Conservation (phyloP, 768 basidiomycete genomes). For the Podaxis sp. region DNA sequence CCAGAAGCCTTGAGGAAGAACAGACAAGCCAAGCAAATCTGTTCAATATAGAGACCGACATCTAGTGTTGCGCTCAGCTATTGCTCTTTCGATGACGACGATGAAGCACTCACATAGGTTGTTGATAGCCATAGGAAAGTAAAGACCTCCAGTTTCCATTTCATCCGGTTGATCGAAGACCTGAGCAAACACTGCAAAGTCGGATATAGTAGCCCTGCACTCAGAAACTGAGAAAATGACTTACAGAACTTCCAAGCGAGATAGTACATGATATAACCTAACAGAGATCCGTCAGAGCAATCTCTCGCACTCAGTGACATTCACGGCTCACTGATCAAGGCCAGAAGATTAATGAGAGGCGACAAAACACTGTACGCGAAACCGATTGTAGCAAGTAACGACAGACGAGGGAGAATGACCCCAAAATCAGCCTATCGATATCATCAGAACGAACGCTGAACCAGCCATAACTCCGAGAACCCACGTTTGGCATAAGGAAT, state of each 20-base stretch:
- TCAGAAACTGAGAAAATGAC: constrained; percentile 15
- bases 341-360: constrained; percentile 64
- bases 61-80: constrained; percentile 26
- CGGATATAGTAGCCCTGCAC: neutral
- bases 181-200: constrained; percentile 37
- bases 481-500: constrained; percentile 48
- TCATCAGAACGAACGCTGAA: neutral
- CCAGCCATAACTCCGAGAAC: constrained; percentile 7
- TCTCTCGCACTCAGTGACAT: neutral
- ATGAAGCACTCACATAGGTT: constrained; percentile 38
- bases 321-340: constrained; percentile 42
- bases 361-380: constrained; percentile 60
- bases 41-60: constrained; percentile 69
- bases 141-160: constrained; percentile 41
- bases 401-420: constrained; percentile 42
- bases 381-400: constrained; percentile 46
- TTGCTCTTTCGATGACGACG: neutral
- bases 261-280: constrained; percentile 52
- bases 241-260: constrained; percentile 55
- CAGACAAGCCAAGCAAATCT: constrained; percentile 58
- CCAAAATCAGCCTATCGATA: constrained; percentile 43
- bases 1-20: constrained; percentile 56
- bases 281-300: neutral
- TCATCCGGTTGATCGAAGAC: constrained; percentile 51
- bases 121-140: constrained; percentile 41